Evolutionary conservation across 768 basidiomycete genomes (phyloP).

Genomic region (Panellus pusillus): DNA sequence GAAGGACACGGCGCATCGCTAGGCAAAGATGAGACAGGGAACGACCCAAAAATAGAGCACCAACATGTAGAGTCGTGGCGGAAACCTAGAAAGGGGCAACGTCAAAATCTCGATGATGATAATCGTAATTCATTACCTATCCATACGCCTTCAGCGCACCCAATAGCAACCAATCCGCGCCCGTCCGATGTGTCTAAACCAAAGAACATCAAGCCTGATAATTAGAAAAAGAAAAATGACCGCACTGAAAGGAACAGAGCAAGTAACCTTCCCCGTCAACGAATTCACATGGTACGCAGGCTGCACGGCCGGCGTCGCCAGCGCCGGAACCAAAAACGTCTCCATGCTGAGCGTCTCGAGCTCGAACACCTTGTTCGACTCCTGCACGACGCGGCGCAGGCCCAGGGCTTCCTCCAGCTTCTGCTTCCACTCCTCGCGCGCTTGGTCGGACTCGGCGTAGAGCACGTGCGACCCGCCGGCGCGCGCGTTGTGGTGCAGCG

Average conservation of each 20-base stretch:
- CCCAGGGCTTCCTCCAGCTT: constrained; percentile 89
- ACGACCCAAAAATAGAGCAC: constrained; percentile 23
- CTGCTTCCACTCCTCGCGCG: constrained; percentile 83
- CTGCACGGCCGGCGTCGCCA: constrained; percentile 44
- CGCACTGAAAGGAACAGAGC: constrained; percentile 89
- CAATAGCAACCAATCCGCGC: constrained; percentile 85
- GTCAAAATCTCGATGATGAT: too few species aligned
- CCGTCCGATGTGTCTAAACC: constrained; percentile 77
- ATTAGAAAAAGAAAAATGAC: constrained; percentile 28
- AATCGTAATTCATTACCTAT: constrained; percentile 38
- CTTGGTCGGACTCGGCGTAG: constrained; percentile 79
- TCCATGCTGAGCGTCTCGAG: constrained; percentile 86
- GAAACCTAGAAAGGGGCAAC: constrained; percentile 49
- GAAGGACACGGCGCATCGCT: constrained; percentile 93
- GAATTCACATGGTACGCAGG: constrained; percentile 71
- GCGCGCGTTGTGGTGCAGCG: constrained; percentile 85
- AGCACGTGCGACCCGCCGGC: constrained; percentile 84
- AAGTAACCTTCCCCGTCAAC: constrained; percentile 85
- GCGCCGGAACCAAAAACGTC: constrained; percentile 79
- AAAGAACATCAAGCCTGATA: background rate
- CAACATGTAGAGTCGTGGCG: constrained; percentile 84
- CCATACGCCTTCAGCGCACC: constrained; percentile 96
- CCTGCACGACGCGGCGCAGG: constrained; percentile 82
- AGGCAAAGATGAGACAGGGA: background rate
- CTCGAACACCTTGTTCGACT: constrained; percentile 94